A percentile compares a stretch with the other conserved stretches of the same genome.
phyloP scores from a whole-genome alignment of 345 rosid genomes.

The Rhizophora mangle region DNA sequence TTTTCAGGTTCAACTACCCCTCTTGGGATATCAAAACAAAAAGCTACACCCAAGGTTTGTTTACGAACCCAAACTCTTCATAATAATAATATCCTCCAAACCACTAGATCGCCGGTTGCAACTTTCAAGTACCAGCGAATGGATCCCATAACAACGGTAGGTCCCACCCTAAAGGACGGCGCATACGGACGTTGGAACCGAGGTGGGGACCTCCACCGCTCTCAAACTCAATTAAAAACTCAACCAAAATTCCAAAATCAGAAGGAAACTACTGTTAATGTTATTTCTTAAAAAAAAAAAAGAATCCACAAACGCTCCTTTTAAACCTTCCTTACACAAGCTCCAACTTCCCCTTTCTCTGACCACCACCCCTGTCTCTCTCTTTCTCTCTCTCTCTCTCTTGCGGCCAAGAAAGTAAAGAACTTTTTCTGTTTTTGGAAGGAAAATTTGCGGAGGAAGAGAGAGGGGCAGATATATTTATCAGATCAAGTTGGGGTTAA shows the following conservation, averaged over 20 bases:
- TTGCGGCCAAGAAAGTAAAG: neutral
- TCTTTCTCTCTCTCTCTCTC: neutral
- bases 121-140: neutral
- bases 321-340: neutral
- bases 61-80: too few relatives aligned
- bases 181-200: neutral
- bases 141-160: neutral
- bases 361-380: neutral
- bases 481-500: constrained; percentile 4
- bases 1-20: too few relatives aligned
- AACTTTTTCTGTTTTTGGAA: neutral
- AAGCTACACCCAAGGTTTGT: too few relatives aligned
- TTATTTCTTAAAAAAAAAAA: neutral
- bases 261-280: too few relatives aligned
- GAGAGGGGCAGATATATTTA: constrained; percentile 6
- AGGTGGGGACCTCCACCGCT: neutral
- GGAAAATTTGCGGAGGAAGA: neutral
- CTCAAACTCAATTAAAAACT: neutral
- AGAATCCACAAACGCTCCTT: neutral
- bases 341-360: neutral
- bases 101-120: neutral
- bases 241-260: too few relatives aligned
- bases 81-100: neutral
- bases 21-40: too few relatives aligned
- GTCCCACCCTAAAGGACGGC: neutral